Evolutionary conservation across 768 basidiomycete genomes (phyloP).

Genomic region (Pholiota molesta): DNA sequence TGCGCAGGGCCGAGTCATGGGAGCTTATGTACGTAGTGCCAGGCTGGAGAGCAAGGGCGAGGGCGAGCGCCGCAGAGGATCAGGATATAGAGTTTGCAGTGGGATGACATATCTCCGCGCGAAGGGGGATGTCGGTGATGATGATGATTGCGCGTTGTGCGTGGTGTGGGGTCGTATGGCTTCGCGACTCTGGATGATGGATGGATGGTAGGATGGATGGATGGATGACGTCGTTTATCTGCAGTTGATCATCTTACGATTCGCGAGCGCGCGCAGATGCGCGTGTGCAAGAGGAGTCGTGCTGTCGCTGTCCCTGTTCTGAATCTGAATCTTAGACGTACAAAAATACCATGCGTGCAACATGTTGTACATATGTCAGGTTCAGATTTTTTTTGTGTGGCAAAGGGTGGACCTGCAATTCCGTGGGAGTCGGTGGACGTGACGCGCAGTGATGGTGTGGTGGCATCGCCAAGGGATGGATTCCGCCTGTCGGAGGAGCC

Average conservation of each 20-base stretch:
- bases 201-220: too few species aligned
- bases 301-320: too few species aligned
- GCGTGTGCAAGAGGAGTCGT: background rate
- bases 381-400: background rate
- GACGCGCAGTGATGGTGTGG: background rate
- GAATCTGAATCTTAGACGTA: too few species aligned
- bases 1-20: background rate
- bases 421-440: background rate
- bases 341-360: background rate
- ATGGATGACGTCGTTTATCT: background rate
- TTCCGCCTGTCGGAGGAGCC: background rate
- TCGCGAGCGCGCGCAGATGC: too few species aligned
- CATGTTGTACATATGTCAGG: background rate
- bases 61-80: constrained; percentile 3
- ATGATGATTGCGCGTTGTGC: background rate
- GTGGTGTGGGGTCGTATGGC: background rate
- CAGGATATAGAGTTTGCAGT: background rate
- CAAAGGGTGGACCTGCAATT: background rate
- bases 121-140: background rate
- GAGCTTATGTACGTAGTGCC: background rate
- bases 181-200: background rate
- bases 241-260: too few species aligned
- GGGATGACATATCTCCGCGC: background rate
- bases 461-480: background rate
- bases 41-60: too few species aligned